Evolutionary conservation across 768 basidiomycete genomes (phyloP).

Genomic region (Lentinula lateritia): DNA sequence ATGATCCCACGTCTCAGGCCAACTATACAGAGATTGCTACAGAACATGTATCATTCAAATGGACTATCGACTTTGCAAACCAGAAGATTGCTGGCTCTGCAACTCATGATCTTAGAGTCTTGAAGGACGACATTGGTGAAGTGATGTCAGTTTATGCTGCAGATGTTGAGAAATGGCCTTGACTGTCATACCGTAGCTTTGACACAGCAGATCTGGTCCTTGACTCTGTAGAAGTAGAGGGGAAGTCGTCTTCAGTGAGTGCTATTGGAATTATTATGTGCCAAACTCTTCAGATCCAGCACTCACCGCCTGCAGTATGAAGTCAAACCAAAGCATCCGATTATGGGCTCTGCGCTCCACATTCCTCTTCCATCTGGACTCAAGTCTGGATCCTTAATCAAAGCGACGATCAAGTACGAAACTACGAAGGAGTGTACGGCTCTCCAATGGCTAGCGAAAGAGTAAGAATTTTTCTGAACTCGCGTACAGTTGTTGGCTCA

Average conservation of each 20-base stretch:
- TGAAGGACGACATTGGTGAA: slow-evolving; percentile 45
- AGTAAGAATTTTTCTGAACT: slow-evolving; percentile 31
- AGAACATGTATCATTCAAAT: slow-evolving; percentile 66
- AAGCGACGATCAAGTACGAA: slow-evolving; percentile 56
- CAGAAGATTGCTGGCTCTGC: slow-evolving; percentile 61
- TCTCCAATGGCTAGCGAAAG: slow-evolving; percentile 83
- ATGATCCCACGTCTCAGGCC: slow-evolving; percentile 67
- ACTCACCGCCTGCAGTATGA: slow-evolving; percentile 32
- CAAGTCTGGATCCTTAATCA: slow-evolving; percentile 39
- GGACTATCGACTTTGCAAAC: slow-evolving; percentile 69
- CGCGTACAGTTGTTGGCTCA: background rate
- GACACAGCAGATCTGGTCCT: slow-evolving; percentile 74
- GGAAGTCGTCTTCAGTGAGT: slow-evolving; percentile 41
- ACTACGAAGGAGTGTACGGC: slow-evolving; percentile 76
- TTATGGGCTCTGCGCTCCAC: slow-evolving; percentile 75
- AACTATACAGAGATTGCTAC: slow-evolving; percentile 71
- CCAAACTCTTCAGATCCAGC: background rate
- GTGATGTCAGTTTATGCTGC: slow-evolving; percentile 39
- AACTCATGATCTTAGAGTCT: slow-evolving; percentile 54
- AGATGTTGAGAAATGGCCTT: background rate
- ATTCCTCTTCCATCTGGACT: slow-evolving; percentile 45
- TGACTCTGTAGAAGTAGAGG: slow-evolving; percentile 45
- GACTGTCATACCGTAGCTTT: slow-evolving; percentile 38
- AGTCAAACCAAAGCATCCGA: slow-evolving; percentile 52
- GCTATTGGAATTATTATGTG: background rate